These are phyloP conservation scores for Hypoxylon sp. DNA, from an alignment of 2,329 filamentous ascomycete genomes.

Conservation along the genomic window DNA sequence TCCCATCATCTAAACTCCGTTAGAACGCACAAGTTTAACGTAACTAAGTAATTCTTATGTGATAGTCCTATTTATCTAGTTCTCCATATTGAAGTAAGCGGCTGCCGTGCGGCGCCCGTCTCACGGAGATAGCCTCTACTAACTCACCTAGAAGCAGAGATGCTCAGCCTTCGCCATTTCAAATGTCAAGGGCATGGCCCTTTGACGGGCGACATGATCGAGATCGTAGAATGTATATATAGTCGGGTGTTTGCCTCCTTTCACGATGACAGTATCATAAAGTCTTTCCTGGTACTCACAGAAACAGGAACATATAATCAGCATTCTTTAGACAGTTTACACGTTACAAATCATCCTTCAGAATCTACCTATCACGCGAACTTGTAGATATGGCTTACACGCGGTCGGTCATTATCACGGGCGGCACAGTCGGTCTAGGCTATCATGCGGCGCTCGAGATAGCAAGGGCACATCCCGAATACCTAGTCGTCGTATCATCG, in stretches of 20 bases:
- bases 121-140: constrained; percentile 5
- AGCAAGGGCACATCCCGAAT: constrained; percentile 58
- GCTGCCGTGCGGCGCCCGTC: not conserved
- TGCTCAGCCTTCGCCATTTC: not conserved
- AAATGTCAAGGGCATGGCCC: not conserved
- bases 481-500: constrained; percentile 60
- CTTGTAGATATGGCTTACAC: constrained; percentile 33
- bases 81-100: not conserved
- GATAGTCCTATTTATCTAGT: no score
- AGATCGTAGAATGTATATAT: not conserved
- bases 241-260: not conserved
- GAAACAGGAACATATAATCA: not conserved
- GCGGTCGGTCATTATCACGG: constrained; percentile 59
- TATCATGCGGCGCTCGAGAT: constrained; percentile 60
- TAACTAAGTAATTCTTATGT: no score
- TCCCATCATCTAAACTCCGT: constrained; percentile 19
- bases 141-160: not conserved
- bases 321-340: not conserved
- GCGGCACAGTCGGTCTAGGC: constrained; percentile 62
- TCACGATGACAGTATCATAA: not conserved
- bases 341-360: not conserved
- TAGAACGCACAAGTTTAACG: not conserved
- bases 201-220: not conserved
- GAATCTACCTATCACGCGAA: no score
- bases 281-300: not conserved